phyloP scores from a whole-genome alignment of 2,329 filamentous ascomycete species.

The Colletotrichum tabaci region DNA sequence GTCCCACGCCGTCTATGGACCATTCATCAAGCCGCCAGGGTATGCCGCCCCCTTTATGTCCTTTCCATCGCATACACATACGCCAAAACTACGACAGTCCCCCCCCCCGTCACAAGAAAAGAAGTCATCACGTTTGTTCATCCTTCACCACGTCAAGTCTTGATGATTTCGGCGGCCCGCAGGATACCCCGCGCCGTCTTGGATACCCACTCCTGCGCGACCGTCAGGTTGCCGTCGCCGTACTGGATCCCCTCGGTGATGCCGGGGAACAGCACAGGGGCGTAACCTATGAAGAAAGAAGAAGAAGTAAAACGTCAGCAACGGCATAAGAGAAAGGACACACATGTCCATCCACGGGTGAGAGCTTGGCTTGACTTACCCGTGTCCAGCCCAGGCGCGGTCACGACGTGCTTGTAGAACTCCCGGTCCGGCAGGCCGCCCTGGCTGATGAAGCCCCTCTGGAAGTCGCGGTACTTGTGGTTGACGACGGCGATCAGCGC shows the following conservation, averaged over 20 bases:
- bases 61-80: not conserved
- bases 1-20: not conserved
- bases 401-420: constrained; percentile 63
- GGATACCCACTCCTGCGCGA: constrained; percentile 54
- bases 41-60: not conserved
- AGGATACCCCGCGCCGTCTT: constrained; percentile 54
- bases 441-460: constrained; percentile 63
- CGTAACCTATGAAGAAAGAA: constrained; percentile 50
- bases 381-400: constrained; percentile 63
- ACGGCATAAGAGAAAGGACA: too few relatives aligned
- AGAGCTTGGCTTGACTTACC: constrained; percentile 7
- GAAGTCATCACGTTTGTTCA: not conserved
- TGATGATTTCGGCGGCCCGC: constrained; percentile 53
- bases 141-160: constrained; percentile 42
- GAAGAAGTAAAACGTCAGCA: not conserved
- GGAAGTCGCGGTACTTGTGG: constrained; percentile 63
- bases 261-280: constrained; percentile 63
- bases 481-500: constrained; percentile 57
- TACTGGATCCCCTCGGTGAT: constrained; percentile 78
- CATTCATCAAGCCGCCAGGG: not conserved
- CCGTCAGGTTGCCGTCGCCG: constrained; percentile 56
- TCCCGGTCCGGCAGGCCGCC: constrained; percentile 61
- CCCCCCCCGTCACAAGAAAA: too few relatives aligned
- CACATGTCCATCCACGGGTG: too few relatives aligned
- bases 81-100: not conserved